These are phyloP conservation scores for Rosa multiflora DNA, from an alignment of 306 rosid genomes.

Conservation along the genomic window DNA sequence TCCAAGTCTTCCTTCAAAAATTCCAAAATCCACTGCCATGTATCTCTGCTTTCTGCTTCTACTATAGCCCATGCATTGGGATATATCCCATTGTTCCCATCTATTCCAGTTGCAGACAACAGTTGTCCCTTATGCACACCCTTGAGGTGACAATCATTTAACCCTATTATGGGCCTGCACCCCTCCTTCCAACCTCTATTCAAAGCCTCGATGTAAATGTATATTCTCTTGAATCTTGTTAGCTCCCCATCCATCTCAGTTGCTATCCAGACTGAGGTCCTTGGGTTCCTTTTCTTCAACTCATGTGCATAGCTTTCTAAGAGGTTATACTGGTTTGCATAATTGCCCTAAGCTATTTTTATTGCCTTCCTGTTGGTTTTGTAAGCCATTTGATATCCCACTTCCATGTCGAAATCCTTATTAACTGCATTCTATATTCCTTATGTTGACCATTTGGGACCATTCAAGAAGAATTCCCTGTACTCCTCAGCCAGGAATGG, in stretches of 20 bases:
- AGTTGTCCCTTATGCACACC: not conserved
- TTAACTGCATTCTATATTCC: too few species aligned
- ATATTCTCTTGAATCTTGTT: not conserved
- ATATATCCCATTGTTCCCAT: not conserved
- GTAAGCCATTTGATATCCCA: too few species aligned
- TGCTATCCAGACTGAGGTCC: not conserved
- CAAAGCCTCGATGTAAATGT: not conserved
- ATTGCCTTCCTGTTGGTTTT: too few species aligned
- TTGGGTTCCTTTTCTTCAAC: not conserved
- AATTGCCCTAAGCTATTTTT: too few species aligned
- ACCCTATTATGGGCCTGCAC: not conserved
- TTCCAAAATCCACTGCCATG: not conserved
- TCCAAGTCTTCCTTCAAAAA: not conserved
- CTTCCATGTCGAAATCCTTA: too few species aligned
- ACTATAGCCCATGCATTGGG: not conserved
- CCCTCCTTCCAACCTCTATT: not conserved
- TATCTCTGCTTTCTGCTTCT: not conserved
- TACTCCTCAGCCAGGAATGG: too few species aligned
- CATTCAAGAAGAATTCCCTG: too few species aligned
- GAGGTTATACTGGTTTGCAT: too few species aligned
- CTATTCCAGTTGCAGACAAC: not conserved
- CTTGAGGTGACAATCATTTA: not conserved
- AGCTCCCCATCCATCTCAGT: not conserved
- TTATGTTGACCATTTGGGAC: too few species aligned
- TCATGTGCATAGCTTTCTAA: too few species aligned